These are phyloP conservation scores for Prunella vulgaris DNA, from an alignment of 257 asterid species.

Conservation along the genomic window DNA sequence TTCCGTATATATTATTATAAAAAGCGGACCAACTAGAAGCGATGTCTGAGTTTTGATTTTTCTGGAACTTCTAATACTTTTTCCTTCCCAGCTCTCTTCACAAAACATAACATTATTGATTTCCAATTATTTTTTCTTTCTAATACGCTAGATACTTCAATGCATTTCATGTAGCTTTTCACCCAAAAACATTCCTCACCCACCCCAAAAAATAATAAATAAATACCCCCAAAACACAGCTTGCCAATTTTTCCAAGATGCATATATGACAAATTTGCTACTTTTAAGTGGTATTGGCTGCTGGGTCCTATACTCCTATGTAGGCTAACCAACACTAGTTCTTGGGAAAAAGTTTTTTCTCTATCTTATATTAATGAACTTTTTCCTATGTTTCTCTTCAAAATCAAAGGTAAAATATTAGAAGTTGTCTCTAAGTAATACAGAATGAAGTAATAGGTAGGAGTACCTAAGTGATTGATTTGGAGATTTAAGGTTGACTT, in stretches of 20 bases:
- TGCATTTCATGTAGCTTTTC: neutral
- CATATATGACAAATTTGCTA: slow-evolving; percentile 3
- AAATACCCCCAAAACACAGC: neutral
- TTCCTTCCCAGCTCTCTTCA: neutral
- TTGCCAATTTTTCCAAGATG: neutral
- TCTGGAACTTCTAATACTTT: neutral
- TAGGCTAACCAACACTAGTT: neutral
- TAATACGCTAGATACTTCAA: neutral
- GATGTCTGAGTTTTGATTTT: neutral
- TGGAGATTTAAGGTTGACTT: slow-evolving; percentile 9
- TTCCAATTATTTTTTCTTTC: neutral
- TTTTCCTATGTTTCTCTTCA: slow-evolving; percentile 10
- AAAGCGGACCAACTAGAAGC: neutral
- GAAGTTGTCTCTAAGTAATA: slow-evolving; percentile 12
- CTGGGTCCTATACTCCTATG: neutral
- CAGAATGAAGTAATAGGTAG: neutral
- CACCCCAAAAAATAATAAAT: neutral
- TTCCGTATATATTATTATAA: neutral
- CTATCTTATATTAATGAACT: neutral
- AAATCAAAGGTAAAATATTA: neutral
- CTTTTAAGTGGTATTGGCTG: slow-evolving; percentile 11
- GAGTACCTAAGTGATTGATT: slow-evolving; percentile 18
- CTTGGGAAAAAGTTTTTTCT: neutral
- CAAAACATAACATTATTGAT: neutral
- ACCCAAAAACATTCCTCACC: neutral